Percentiles rank a stretch among this genome's conserved stretches.
These are phyloP conservation scores for Neofusicoccum cordaticola DNA, from an alignment of 2,329 filamentous ascomycete genomes.

Conservation along the genomic window DNA sequence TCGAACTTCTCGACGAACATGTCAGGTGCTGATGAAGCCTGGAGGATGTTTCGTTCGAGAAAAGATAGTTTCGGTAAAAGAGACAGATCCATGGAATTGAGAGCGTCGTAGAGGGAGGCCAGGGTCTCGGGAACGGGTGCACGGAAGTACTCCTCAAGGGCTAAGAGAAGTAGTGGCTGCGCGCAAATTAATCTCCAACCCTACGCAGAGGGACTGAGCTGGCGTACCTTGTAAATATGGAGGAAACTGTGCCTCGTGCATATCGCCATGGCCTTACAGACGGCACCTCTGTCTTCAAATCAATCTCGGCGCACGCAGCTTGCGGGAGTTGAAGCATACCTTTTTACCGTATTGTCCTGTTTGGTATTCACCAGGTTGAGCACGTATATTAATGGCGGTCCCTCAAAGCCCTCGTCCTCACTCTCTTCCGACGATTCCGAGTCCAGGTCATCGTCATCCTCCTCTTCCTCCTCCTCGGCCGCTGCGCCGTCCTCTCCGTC, in stretches of 20 bases:
- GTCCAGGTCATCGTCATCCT: conserved; percentile 49
- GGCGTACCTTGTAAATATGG: conserved; percentile 87
- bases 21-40: conserved; percentile 90
- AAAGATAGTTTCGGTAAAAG: conserved; percentile 82
- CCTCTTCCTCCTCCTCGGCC: conserved; percentile 46
- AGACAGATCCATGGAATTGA: conserved; percentile 96
- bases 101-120: conserved; percentile 81
- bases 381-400: conserved; percentile 92
- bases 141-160: conserved; percentile 96
- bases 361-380: conserved; percentile 98
- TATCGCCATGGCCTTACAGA: conserved; percentile 98
- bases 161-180: conserved; percentile 81
- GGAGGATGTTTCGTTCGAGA: conserved; percentile 80
- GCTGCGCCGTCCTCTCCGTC: conserved; percentile 45
- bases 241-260: conserved; percentile 96
- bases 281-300: conserved; percentile 65
- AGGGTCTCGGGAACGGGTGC: conserved; percentile 84
- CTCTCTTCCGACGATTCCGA: conserved; percentile 53
- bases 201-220: not conserved
- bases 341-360: conserved; percentile 85
- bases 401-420: conserved; percentile 62
- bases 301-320: conserved; percentile 11
- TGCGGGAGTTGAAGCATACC: conserved; percentile 41
- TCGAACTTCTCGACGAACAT: conserved; percentile 98
- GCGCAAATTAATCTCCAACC: conserved; percentile 15